Conservation (phyloP, 768 basidiomycete species). For the Tylopilus sp. region DNA sequence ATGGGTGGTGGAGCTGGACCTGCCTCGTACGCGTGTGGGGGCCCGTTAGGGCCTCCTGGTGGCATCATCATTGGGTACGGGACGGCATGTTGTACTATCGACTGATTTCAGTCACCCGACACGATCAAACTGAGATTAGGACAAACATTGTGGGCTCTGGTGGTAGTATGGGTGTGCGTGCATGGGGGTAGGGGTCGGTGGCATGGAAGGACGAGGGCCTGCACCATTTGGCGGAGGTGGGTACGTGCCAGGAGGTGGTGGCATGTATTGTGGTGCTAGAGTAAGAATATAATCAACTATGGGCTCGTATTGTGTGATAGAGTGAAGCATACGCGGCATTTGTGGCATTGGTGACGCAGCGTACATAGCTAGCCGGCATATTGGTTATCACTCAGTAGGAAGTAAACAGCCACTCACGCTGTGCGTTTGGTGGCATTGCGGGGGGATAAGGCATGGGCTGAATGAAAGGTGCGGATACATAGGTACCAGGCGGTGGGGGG, state of each 20-base stretch:
- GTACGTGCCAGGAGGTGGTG: conserved; percentile 70
- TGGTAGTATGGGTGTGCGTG: conserved; percentile 88
- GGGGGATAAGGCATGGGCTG: conserved; percentile 83
- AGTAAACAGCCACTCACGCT: conserved; percentile 25
- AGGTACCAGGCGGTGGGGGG: conserved; percentile 75
- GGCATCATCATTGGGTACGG: conserved; percentile 92
- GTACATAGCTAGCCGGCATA: conserved; percentile 62
- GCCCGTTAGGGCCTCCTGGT: conserved; percentile 59
- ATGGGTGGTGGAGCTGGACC: conserved; percentile 69
- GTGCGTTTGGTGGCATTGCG: conserved; percentile 74
- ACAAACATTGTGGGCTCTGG: conserved; percentile 82
- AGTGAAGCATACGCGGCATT: conserved; percentile 70
- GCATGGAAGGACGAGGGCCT: conserved; percentile 82
- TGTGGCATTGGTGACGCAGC: conserved; percentile 77
- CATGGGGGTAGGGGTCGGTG: conserved; percentile 84
- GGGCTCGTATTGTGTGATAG: not conserved
- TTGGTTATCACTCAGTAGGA: conserved; percentile 1
- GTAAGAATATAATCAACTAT: conserved; percentile 5
- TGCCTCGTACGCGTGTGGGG: conserved; percentile 72
- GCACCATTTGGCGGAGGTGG: conserved; percentile 76
- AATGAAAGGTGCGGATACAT: conserved; percentile 80
- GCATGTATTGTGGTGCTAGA: conserved; percentile 76
- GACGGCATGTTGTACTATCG: conserved; percentile 78
- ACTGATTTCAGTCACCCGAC: conserved; percentile 27
- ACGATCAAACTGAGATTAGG: conserved; percentile 14